Evolutionary conservation across 176 grass and related monocot species (phyloP), one percentile per base, ranked within the genome.

Genomic region (Calamus simplicifolius): DNA sequence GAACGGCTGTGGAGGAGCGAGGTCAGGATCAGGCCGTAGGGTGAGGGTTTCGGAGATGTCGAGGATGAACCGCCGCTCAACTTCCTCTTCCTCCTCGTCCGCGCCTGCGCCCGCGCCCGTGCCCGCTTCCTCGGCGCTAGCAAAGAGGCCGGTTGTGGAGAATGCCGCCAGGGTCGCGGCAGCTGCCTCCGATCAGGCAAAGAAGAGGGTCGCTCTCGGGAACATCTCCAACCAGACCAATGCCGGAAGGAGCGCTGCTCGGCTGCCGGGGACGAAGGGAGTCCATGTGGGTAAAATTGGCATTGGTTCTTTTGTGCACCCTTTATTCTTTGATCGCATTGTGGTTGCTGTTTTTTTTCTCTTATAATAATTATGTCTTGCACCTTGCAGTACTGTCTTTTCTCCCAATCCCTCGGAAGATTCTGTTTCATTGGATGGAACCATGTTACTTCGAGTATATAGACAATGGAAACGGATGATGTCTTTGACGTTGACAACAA

Each of bases 361-460:
- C n/a, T n/a, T n/a, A n/a, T n/a, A n/a, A n/a, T n/a, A n/a, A n/a
- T n/a, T n/a, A n/a, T n/a, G n/a, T n/a, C n/a, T 85, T 61, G 73
- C 51, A 70, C 81, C 81, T 29, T 83, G 73, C 76, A 81, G 56
- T 38, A 85, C 51, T 17, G 69, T 82, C 19, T 49, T 57, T 49
- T 87, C 92, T 16, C 93, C 84, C 66, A 79, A 30, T 62, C 52
- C 60, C 31, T 85, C 87, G 12, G 68, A 69, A 49, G 87, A 88
- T 57, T 98, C 93, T 28, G 61, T 73, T 67, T 90, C 82, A 15
- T 26, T 69, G 19, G 89, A 85, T 25, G 93, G 85, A 53, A 98
- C 93, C 16, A 89, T 98, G 87, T 98, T 84, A 98, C 25, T 81
- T 89, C 29, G 93, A 98, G 81, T 98, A 98, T 19, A 85, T 98